Percentiles rank a stretch among this genome's conserved stretches.
These are phyloP conservation scores for Solanum aculeatissimum DNA, from an alignment of 305 asterid genomes.

Conservation along the genomic window DNA sequence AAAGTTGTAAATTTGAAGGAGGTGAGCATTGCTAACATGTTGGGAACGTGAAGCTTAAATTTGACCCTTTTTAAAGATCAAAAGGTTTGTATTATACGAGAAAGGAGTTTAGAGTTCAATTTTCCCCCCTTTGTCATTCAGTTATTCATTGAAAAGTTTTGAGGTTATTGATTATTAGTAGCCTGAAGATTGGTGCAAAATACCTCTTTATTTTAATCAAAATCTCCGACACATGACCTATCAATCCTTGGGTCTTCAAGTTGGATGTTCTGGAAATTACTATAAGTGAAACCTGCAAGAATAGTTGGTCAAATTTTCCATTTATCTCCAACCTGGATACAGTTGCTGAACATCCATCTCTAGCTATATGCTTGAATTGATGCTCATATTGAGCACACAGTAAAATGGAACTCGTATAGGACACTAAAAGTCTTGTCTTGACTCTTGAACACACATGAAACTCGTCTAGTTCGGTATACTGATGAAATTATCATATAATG, in stretches of 20 bases:
- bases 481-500: neutral
- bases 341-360: neutral
- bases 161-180: neutral
- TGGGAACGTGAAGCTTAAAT: neutral
- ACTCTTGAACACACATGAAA: neutral
- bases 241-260: neutral
- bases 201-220: neutral
- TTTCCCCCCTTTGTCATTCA: neutral
- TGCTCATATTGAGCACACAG: neutral
- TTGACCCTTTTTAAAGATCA: neutral
- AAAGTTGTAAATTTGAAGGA: neutral
- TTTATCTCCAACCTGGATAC: neutral
- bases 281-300: neutral
- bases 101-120: neutral
- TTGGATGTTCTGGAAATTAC: neutral
- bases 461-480: neutral
- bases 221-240: neutral
- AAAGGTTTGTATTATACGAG: neutral
- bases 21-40: neutral
- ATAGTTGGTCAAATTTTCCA: neutral
- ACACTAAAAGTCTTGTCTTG: neutral
- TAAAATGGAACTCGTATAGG: neutral
- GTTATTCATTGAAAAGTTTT: neutral
- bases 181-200: neutral
- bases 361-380: neutral